phyloP scores from a whole-genome alignment of 2,329 filamentous ascomycete species.

The Verticillium klebahnii region DNA sequence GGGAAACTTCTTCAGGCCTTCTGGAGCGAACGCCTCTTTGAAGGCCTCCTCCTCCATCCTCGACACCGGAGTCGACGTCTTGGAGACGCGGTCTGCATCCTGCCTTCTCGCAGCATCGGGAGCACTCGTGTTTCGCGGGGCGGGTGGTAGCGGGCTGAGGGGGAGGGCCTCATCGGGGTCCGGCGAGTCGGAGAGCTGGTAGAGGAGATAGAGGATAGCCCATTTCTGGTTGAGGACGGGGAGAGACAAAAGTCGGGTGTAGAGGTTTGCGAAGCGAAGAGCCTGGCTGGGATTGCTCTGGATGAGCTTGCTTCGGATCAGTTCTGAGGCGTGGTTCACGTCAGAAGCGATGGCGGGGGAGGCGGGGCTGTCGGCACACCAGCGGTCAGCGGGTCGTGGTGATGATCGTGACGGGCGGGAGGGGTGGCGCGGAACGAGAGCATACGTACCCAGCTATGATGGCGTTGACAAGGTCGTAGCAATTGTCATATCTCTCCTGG shows the following conservation, averaged over 20 bases:
- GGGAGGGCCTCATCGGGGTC: conserved; percentile 48
- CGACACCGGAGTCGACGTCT: conserved; percentile 27
- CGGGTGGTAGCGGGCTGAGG: conserved; percentile 35
- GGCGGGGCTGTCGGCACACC: conserved; percentile 30
- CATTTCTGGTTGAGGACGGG: conserved; percentile 94
- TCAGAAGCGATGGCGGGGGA: conserved; percentile 59
- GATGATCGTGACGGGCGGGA: not conserved
- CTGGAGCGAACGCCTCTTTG: conserved; percentile 50
- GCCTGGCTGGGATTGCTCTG: conserved; percentile 75
- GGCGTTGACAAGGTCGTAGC: conserved; percentile 45
- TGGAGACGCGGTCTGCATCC: conserved; percentile 29
- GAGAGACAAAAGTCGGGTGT: conserved; percentile 82
- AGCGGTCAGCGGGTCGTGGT: not conserved
- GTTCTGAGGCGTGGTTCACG: conserved; percentile 86
- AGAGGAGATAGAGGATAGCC: conserved; percentile 89
- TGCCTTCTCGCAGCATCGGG: conserved; percentile 29
- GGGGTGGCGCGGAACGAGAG: not conserved
- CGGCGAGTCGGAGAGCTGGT: conserved; percentile 70
- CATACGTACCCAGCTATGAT: conserved; percentile 45
- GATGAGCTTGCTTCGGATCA: conserved; percentile 85
- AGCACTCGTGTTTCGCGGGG: conserved; percentile 16
- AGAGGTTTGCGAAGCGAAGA: conserved; percentile 82
- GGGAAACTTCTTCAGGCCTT: conserved; percentile 42
- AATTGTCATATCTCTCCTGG: conserved; percentile 64
- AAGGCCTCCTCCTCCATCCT: conserved; percentile 44